Evolutionary conservation across 2,329 filamentous ascomycete species (phyloP).

Genomic region (Claviceps spartinae): DNA sequence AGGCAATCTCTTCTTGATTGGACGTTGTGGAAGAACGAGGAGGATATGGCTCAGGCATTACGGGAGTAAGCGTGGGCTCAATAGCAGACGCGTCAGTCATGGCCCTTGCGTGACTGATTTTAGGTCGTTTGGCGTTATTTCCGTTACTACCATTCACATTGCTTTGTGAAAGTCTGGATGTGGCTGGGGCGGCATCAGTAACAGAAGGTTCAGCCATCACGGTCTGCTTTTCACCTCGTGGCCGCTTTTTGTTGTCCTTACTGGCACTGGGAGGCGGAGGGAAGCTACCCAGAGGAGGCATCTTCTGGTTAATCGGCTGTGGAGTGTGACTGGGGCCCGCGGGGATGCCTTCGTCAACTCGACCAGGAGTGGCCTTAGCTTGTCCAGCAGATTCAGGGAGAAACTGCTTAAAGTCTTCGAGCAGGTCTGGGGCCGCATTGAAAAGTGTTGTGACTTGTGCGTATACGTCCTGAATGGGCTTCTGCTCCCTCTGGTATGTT

Average conservation of each 20-base stretch:
- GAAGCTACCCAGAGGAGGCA: slow-evolving; percentile 93
- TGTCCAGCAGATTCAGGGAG: slow-evolving; percentile 66
- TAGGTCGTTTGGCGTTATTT: slow-evolving; percentile 49
- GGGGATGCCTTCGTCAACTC: slow-evolving; percentile 40
- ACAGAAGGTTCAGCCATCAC: slow-evolving; percentile 33
- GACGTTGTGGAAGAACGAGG: slow-evolving; percentile 62
- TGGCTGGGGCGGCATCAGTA: slow-evolving; percentile 25
- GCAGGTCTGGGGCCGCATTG: slow-evolving; percentile 79
- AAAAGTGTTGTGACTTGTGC: slow-evolving; percentile 92
- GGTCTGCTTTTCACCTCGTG: slow-evolving; percentile 43
- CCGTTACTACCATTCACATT: slow-evolving; percentile 24
- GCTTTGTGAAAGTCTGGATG: slow-evolving; percentile 18
- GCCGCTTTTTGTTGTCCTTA: slow-evolving; percentile 84
- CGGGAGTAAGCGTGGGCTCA: slow-evolving; percentile 78
- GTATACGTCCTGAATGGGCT: slow-evolving; percentile 97
- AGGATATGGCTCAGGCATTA: slow-evolving; percentile 74
- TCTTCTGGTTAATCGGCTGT: slow-evolving; percentile 52
- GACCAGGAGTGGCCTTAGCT: slow-evolving; percentile 37
- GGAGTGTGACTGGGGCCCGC: slow-evolving; percentile 39
- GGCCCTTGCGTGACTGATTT: slow-evolving; percentile 56
- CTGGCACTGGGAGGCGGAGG: slow-evolving; percentile 66
- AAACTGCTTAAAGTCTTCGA: slow-evolving; percentile 98
- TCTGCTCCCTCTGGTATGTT: slow-evolving; percentile 94
- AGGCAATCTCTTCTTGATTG: slow-evolving; percentile 72
- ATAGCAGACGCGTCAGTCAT: slow-evolving; percentile 47